Base-by-base conservation (phyloP, 1,284 basidiomycete genomes). In the Sutorius eximius region DNA sequence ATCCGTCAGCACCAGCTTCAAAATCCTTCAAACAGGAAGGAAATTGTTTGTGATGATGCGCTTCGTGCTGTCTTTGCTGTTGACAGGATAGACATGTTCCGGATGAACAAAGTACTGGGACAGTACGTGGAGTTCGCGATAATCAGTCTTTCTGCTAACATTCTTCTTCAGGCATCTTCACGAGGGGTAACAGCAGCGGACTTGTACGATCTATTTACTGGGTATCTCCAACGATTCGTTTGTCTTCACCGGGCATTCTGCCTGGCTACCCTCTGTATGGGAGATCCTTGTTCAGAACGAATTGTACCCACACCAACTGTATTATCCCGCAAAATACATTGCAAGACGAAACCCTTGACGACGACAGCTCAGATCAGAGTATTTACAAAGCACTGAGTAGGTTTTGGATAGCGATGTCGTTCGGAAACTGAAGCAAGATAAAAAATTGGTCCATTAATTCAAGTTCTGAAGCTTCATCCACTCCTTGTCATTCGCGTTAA, bases 11-110 rank as follows among this genome's bases (percentile, higher is more conserved):
- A 91, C 59, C 76, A 85, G 33, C 75, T 94, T 45, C 92, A 95
- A 73, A 91, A 94, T 67, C 91, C 92, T 4, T 68, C 67, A 8
- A 90, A 94, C 72, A 87, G 79, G 72, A 82, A 82, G 57, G 88
- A 93, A 71, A 94, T 95, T 55, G 61, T 94, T 2, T 94, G 91
- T 65, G 91, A 95, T 70, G 75, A 78, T 30, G 77, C 73, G 38
- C 71, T 94, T 62, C 80, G 79, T 55, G 81, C 82, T 11, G 78
- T 94, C 34, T 93, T 94, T 71, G 82, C 81, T 56, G 80, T 82
- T 18, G 86, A 91, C 61, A 87, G 84, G 66, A 86, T 94, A 51
- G 83, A 89, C 70, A 92, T 92, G 89, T 92, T 93, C 75, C 82
- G 77, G 63, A 93, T 93, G 90, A 93, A 92, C 76, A 89, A 91